These are phyloP conservation scores for Colletotrichum incanum DNA, from an alignment of 2,329 filamentous ascomycete species.

Conservation along the genomic window DNA sequence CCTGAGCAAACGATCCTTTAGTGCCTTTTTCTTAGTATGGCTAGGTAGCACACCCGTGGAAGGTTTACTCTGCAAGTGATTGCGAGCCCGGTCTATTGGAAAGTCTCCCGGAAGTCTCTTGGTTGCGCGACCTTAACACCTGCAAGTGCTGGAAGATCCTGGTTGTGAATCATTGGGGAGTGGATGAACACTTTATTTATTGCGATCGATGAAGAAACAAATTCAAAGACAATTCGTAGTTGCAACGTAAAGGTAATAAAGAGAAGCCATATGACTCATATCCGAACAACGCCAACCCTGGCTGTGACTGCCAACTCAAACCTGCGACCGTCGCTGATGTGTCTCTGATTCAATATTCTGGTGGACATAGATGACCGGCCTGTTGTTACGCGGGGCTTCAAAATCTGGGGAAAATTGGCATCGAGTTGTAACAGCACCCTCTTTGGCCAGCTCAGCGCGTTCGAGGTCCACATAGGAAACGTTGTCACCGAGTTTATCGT, in stretches of 20 bases:
- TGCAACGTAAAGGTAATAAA: neutral
- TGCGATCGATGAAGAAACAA: neutral
- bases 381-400: conserved; percentile 22
- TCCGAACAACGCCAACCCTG: neutral
- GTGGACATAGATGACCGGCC: conserved; percentile 37
- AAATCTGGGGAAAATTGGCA: conserved; percentile 29
- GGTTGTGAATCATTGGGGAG: no score
- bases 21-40: no score
- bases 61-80: neutral
- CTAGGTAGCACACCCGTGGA: no score
- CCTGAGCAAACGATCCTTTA: neutral
- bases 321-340: neutral
- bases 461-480: conserved; percentile 27
- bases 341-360: conserved; percentile 34
- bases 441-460: conserved; percentile 5
- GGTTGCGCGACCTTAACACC: neutral
- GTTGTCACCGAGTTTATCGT: conserved; percentile 34
- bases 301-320: neutral
- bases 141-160: neutral
- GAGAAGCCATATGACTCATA: neutral
- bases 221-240: neutral
- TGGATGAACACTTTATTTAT: neutral
- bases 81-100: neutral
- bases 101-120: conserved; percentile 26
- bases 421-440: conserved; percentile 26